A percentile compares a stretch with the other conserved stretches of the same genome.
Conservation (phyloP, 371 early-diverging fungal genomes). For the Zopfochytrium polystomum region DNA sequence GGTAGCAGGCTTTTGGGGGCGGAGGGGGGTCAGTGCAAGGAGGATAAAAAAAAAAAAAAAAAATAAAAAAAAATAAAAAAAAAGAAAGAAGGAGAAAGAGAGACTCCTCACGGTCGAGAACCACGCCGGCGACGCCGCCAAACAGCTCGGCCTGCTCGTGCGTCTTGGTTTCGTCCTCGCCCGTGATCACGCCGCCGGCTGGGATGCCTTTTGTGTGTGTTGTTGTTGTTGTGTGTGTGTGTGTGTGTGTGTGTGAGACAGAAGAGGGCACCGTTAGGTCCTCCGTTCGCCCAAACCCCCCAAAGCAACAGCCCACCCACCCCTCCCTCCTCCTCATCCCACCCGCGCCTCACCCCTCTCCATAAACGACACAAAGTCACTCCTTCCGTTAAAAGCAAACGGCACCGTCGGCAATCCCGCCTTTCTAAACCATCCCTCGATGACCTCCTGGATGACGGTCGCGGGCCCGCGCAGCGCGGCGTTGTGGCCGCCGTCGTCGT, state of each 20-base stretch:
- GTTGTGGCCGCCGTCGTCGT: too few relatives aligned
- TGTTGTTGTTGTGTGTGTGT: too few relatives aligned
- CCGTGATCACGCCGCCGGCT: slow-evolving; percentile 65
- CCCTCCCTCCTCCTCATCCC: too few relatives aligned
- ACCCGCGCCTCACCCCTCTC: too few relatives aligned
- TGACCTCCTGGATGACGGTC: slow-evolving; percentile 52
- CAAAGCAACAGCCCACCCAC: too few relatives aligned
- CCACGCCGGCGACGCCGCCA: slow-evolving; percentile 66
- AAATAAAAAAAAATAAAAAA: not conserved
- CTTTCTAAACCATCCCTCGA: slow-evolving; percentile 56
- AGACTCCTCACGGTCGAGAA: slow-evolving; percentile 56
- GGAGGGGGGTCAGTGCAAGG: too few relatives aligned
- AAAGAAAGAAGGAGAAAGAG: not conserved
- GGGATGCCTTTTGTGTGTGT: too few relatives aligned
- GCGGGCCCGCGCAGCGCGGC: slow-evolving; percentile 26
- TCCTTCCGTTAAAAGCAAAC: slow-evolving; percentile 49
- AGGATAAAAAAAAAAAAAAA: too few relatives aligned
- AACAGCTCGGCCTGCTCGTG: slow-evolving; percentile 52
- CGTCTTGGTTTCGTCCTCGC: slow-evolving; percentile 63
- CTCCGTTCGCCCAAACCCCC: too few relatives aligned
- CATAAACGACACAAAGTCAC: slow-evolving; percentile 52
- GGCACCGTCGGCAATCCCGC: slow-evolving; percentile 37
- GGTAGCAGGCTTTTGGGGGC: too few relatives aligned
- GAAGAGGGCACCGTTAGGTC: too few relatives aligned
- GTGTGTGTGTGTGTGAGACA: too few relatives aligned